Base-by-base conservation (phyloP, 768 basidiomycete species). In the Termitomyces sp. region DNA sequence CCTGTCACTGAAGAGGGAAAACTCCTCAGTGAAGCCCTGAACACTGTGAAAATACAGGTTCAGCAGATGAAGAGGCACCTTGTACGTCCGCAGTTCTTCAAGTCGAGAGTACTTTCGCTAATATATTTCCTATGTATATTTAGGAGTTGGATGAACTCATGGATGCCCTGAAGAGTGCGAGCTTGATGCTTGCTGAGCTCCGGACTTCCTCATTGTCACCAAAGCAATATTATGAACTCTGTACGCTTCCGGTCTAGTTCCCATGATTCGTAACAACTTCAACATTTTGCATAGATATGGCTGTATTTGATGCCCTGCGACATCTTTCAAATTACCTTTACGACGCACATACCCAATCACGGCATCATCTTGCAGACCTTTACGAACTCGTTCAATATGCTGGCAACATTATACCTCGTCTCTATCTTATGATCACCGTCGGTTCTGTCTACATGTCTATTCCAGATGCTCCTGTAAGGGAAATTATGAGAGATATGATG, bases 401-500 rank as follows among this genome's bases (percentile, higher is more conserved):
- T 33, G 93, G 94, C 67, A 96, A 95, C 69, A 95, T 97, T 68
- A 88, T 96, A 46, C 94, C 94, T 23, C 85, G 94, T 16, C 78
- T 92, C 33, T 93, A 98, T 73, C 90, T 98, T 65, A 98, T 99
- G 97, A 97, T 98, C 64, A 98, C 97, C 36, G 96, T 99, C 58
- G 97, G 97, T 60, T 92, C 96, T 0, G 95, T 98, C 33, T 99
- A 98, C 79, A 98, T 99, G 97, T 94, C 94, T 27, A 87, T 98
- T 49, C 86, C 94, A 2, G 96, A 97, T 56, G 95, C 96, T 10
- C 96, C 96, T 4, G 87, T 98, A 53, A 97, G 94, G 78, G 96
- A 99, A 75, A 94, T 99, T 58, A 99, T 98, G 96, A 98, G 97
- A 79, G 97, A 99, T 71, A 98, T 98, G 96, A 89, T 99, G 89